Evolutionary conservation across 2,329 filamentous ascomycete species (phyloP).

Genomic region (Claviceps sp.): DNA sequence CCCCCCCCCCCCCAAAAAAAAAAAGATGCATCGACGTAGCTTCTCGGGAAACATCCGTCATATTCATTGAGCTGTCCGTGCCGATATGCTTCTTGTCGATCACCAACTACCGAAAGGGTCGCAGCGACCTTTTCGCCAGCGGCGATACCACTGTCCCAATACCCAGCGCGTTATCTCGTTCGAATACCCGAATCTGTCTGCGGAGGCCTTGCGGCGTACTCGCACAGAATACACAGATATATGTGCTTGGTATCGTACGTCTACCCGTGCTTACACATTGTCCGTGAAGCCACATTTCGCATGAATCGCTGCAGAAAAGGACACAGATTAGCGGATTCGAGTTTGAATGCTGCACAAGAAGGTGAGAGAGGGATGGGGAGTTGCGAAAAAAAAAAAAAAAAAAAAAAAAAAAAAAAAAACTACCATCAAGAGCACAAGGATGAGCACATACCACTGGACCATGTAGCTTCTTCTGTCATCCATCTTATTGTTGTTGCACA

Average conservation of each 20-base stretch:
- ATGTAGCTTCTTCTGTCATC: conserved; percentile 40
- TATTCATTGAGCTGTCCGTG: no score
- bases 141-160: conserved; percentile 21
- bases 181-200: conserved; percentile 28
- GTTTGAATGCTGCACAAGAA: not conserved
- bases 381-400: not conserved
- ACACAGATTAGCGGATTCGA: not conserved
- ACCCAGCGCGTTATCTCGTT: conserved; percentile 25
- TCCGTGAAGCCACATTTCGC: conserved; percentile 53
- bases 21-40: not conserved
- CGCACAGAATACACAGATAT: conserved; percentile 50
- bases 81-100: not conserved
- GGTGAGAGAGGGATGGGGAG: not conserved
- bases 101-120: conserved; percentile 24
- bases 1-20: no score
- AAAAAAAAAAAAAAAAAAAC: no score
- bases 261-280: conserved; percentile 46
- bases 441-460: conserved; percentile 44
- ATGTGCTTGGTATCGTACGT: conserved; percentile 43
- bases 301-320: conserved; percentile 37
- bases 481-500: conserved; percentile 34
- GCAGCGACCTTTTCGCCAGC: conserved; percentile 29
- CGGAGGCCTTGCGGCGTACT: conserved; percentile 42
- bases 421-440: not conserved
- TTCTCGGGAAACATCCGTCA: no score